Evolutionary conservation across 345 rosid genomes (phyloP).

Genomic region (Aethionema arabicum): DNA sequence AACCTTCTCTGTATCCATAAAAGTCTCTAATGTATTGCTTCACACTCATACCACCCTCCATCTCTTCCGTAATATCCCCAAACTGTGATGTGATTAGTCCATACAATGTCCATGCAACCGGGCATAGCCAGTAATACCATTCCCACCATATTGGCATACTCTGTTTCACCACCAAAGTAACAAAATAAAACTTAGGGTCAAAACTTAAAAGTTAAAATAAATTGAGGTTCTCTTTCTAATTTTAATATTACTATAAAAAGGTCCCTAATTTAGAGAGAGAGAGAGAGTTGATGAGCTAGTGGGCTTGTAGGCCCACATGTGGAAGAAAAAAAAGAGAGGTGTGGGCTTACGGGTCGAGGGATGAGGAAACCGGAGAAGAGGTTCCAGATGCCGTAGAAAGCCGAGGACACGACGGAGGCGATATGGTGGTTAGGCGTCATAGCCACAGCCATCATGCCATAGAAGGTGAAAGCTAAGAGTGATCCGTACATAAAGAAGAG

Average conservation of each 20-base stretch:
- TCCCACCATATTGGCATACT: constrained; percentile 52
- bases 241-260: background rate
- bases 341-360: constrained; percentile 54
- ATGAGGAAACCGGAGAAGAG: constrained; percentile 63
- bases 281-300: background rate
- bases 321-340: too few relatives aligned
- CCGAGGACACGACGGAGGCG: constrained; percentile 50
- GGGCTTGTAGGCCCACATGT: too few relatives aligned
- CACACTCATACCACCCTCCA: constrained; percentile 52
- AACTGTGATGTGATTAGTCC: constrained; percentile 48
- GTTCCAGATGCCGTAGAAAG: constrained; percentile 56
- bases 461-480: constrained; percentile 62
- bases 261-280: background rate
- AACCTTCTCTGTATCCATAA: constrained; percentile 60
- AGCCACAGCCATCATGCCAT: constrained; percentile 72
- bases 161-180: constrained; percentile 18
- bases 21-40: constrained; percentile 52
- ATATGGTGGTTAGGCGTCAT: constrained; percentile 66
- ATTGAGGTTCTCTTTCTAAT: background rate
- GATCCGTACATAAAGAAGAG: constrained; percentile 60
- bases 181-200: background rate
- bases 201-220: background rate
- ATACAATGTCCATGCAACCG: constrained; percentile 49
- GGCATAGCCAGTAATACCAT: constrained; percentile 57
- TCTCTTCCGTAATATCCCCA: constrained; percentile 39